Percentiles rank a stretch among this genome's conserved stretches.
These are phyloP conservation scores for Capronia coronata DNA, from an alignment of 2,329 filamentous ascomycete genomes.

Conservation along the genomic window DNA sequence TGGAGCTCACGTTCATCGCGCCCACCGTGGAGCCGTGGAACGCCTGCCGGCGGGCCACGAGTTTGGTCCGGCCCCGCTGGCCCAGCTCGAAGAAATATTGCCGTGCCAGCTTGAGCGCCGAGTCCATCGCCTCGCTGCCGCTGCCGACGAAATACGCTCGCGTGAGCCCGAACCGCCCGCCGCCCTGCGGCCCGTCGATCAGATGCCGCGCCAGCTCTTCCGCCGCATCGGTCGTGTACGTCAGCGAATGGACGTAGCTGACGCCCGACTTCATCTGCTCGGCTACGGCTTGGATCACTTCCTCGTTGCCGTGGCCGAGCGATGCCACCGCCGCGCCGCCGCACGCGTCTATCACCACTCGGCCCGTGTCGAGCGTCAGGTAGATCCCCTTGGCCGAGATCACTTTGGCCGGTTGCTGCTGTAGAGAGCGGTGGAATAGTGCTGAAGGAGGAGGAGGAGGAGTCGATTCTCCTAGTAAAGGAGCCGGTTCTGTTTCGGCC, in stretches of 20 bases:
- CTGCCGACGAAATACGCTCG: conserved; percentile 53
- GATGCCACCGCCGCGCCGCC: conserved; percentile 65
- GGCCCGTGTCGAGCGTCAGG: conserved; percentile 50
- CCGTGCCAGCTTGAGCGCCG: conserved; percentile 44
- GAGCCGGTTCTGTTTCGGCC: neutral
- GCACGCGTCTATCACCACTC: conserved; percentile 63
- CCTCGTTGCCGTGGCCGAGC: conserved; percentile 58
- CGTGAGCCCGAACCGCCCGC: conserved; percentile 36
- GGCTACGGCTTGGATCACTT: conserved; percentile 55
- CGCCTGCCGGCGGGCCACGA: conserved; percentile 42
- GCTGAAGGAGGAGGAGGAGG: conserved; percentile 7
- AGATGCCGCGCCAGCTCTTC: conserved; percentile 49
- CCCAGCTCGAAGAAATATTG: conserved; percentile 45
- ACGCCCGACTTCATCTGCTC: conserved; percentile 46
- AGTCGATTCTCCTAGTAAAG: neutral
- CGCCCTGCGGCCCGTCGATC: conserved; percentile 43
- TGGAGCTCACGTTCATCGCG: conserved; percentile 39
- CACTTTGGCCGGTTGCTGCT: conserved; percentile 43
- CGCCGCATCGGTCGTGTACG: conserved; percentile 50
- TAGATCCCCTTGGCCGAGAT: conserved; percentile 47
- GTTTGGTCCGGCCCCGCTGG: conserved; percentile 33
- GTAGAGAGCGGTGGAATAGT: conserved; percentile 49
- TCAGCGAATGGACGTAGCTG: conserved; percentile 52
- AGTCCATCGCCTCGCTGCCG: conserved; percentile 50
- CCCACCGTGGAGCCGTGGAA: conserved; percentile 50